phyloP scores from a whole-genome alignment of 192 early-diverging fungal genomes.

The Podila epigama region DNA sequence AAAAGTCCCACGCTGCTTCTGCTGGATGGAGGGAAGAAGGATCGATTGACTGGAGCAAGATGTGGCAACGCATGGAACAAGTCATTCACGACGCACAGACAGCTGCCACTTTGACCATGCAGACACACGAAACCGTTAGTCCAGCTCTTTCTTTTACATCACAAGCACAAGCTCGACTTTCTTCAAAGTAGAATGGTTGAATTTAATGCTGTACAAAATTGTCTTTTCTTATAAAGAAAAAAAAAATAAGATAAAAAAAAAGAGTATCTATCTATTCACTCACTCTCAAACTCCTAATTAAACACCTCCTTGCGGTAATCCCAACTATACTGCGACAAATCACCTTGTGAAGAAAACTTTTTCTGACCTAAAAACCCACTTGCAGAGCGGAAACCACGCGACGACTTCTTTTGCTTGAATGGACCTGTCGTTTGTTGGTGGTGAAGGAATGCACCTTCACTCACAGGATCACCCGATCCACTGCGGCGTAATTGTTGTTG shows the following conservation, averaged over 20 bases:
- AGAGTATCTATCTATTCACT: neutral
- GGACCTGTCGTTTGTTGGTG: too few relatives aligned
- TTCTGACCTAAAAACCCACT: neutral
- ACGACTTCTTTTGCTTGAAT: neutral
- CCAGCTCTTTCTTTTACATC: conserved; percentile 3
- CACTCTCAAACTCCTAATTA: neutral
- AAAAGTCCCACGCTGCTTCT: neutral
- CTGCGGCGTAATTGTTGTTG: neutral
- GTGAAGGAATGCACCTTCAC: neutral
- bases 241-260: neutral
- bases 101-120: conserved; percentile 44
- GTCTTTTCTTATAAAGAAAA: too few relatives aligned
- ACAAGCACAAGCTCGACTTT: conserved; percentile 6
- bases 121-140: conserved; percentile 45
- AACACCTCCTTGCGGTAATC: conserved; percentile 15
- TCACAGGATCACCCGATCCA: neutral
- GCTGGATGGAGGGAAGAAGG: too few relatives aligned
- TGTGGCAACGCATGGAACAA: conserved; percentile 29
- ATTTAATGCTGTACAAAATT: too few relatives aligned
- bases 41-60: neutral
- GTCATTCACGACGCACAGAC: conserved; percentile 41
- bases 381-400: neutral
- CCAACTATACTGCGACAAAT: conserved; percentile 9
- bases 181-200: neutral
- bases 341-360: conserved; percentile 17